phyloP scores from a whole-genome alignment of 2,329 filamentous ascomycete species.

The Hypoxylon sp. region DNA sequence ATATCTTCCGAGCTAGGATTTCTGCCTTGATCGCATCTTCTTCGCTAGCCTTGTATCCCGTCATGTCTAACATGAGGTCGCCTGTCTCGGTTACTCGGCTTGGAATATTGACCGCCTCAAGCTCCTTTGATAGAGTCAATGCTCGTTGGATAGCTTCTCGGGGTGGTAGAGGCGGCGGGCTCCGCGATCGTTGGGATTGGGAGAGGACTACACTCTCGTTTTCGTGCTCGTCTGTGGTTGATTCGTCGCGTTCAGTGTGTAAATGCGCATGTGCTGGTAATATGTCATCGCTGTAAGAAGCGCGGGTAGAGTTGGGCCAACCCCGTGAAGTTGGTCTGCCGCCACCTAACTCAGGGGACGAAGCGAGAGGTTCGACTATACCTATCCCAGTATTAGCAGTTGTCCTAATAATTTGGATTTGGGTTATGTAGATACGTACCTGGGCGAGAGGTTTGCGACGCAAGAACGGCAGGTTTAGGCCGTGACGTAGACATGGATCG shows the following conservation, averaged over 20 bases:
- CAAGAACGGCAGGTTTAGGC: conserved; percentile 63
- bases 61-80: conserved; percentile 98
- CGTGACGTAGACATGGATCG: conserved; percentile 59
- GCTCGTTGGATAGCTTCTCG: conserved; percentile 87
- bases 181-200: conserved; percentile 75
- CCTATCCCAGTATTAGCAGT: conserved; percentile 52
- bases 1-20: conserved; percentile 90
- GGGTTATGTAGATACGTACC: conserved; percentile 28
- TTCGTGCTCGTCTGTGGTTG: conserved; percentile 57
- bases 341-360: conserved; percentile 66
- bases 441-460: conserved; percentile 44
- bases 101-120: conserved; percentile 92
- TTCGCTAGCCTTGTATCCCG: conserved; percentile 93
- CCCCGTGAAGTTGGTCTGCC: conserved; percentile 66
- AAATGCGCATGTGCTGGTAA: conserved; percentile 64
- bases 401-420: not conserved
- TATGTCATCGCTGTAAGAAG: conserved; percentile 68
- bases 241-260: conserved; percentile 52
- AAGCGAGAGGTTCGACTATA: conserved; percentile 67
- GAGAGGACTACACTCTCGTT: conserved; percentile 55
- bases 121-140: conserved; percentile 85
- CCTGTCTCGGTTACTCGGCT: conserved; percentile 92
- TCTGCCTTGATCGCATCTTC: conserved; percentile 93
- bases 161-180: conserved; percentile 79
- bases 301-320: conserved; percentile 64